Percentiles rank a stretch among this genome's conserved stretches.
These are phyloP conservation scores for Lipomyces yamadae DNA, from an alignment of 805 yeast species.

Conservation along the genomic window DNA sequence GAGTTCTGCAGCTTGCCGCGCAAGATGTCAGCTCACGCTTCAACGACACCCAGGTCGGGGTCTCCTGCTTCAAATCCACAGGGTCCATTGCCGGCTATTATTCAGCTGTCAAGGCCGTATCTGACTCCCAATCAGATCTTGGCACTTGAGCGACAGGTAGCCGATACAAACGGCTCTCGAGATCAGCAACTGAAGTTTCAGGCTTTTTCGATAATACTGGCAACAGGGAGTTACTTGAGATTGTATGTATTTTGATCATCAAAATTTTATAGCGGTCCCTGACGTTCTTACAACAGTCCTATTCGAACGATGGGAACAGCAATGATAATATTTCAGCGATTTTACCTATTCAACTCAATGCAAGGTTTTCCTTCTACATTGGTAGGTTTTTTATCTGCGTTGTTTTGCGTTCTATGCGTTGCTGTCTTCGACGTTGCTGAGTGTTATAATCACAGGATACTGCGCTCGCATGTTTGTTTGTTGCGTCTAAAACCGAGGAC, in stretches of 20 bases:
- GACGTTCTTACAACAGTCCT: constrained; percentile 25
- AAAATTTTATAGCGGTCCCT: neutral
- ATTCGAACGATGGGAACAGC: constrained; percentile 40
- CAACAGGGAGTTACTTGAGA: constrained; percentile 25
- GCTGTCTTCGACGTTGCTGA: neutral
- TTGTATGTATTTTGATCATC: constrained; percentile 24
- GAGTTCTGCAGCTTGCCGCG: neutral
- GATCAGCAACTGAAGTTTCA: constrained; percentile 28
- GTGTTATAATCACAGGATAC: constrained; percentile 50
- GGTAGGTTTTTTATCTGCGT: constrained; percentile 1
- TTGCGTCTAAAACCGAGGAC: constrained; percentile 78
- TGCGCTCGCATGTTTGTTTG: constrained; percentile 68
- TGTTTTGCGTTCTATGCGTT: too few species aligned
- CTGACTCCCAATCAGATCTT: constrained; percentile 23
- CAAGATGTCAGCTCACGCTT: neutral
- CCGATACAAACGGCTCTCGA: constrained; percentile 16
- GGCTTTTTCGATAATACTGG: constrained; percentile 29
- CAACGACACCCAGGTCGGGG: neutral
- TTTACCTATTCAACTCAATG: constrained; percentile 36
- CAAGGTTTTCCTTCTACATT: constrained; percentile 29
- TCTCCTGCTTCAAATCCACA: constrained; percentile 17
- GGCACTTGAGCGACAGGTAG: constrained; percentile 14
- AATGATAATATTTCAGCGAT: constrained; percentile 38
- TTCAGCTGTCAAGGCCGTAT: constrained; percentile 36
- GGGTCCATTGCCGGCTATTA: constrained; percentile 15